Evolutionary conservation across 2,329 filamentous ascomycete species (phyloP).

Genomic region (Fonsecaea erecta): DNA sequence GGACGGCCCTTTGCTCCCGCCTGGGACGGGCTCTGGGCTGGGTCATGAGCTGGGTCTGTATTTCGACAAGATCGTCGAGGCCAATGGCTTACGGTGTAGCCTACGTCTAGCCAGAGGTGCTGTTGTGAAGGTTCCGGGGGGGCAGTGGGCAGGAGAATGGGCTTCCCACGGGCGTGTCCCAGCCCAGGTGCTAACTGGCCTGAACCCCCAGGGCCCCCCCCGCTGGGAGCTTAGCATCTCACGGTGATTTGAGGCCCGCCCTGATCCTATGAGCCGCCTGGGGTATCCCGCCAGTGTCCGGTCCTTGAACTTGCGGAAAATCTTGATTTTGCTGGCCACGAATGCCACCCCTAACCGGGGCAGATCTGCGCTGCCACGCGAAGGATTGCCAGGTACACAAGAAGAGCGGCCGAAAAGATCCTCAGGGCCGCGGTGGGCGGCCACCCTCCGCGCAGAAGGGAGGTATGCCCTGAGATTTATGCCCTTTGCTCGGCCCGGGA

Average conservation of each 20-base stretch:
- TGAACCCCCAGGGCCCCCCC: neutral
- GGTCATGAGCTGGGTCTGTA: neutral
- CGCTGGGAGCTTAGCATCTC: neutral
- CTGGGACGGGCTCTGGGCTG: neutral
- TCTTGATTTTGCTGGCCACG: constrained; percentile 9
- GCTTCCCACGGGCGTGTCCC: neutral
- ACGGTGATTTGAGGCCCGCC: neutral
- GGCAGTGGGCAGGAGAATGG: neutral
- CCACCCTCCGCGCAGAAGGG: neutral
- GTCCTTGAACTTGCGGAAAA: neutral
- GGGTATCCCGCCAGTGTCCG: neutral
- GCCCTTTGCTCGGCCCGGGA: neutral
- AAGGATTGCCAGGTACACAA: constrained; percentile 18
- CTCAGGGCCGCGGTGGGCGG: neutral
- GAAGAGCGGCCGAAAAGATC: neutral
- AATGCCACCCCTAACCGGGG: constrained; percentile 2
- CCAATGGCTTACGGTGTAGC: neutral
- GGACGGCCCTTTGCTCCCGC: constrained; percentile 1
- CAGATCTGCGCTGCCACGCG: constrained; percentile 19
- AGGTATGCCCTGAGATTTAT: neutral
- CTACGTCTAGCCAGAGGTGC: neutral
- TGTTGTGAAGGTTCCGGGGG: neutral
- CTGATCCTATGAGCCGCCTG: neutral
- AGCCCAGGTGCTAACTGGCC: neutral
- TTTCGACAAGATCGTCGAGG: neutral